Evolutionary conservation across 169 alveolate species (phyloP).

Genomic region (Eimeria necatrix): DNA sequence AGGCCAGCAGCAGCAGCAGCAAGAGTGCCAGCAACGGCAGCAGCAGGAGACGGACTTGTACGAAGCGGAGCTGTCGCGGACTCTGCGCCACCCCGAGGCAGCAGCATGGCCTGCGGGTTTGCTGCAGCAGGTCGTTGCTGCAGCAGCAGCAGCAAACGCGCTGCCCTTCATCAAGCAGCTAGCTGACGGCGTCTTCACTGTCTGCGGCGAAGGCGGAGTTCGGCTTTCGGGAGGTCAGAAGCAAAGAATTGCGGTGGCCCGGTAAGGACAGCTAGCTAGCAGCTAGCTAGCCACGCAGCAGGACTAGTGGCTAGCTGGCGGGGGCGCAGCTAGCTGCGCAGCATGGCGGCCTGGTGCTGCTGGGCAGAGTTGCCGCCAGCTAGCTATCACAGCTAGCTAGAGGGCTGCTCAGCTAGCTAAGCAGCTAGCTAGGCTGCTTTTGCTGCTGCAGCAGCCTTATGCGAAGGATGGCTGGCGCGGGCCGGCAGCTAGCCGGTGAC

Average conservation of each 20-base stretch:
- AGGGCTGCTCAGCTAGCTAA: background rate
- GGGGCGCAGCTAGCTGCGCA: background rate
- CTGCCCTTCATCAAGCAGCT: slow-evolving; percentile 89
- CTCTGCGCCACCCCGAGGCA: slow-evolving; percentile 48
- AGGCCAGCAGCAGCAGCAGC: background rate
- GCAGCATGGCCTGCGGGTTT: slow-evolving; percentile 32
- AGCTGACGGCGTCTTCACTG: slow-evolving; percentile 87
- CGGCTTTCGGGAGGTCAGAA: slow-evolving; percentile 91
- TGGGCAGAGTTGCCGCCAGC: background rate
- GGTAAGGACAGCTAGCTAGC: slow-evolving; percentile 81
- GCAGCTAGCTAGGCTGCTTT: background rate
- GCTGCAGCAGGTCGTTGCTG: slow-evolving; percentile 89
- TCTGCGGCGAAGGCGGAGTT: slow-evolving; percentile 86
- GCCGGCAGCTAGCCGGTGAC: background rate
- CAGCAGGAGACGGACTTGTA: background rate
- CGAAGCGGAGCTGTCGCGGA: slow-evolving; percentile 18
- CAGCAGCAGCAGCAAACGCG: slow-evolving; percentile 90
- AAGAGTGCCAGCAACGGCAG: background rate
- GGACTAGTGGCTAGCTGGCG: background rate
- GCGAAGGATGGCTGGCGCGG: background rate
- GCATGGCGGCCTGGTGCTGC: background rate
- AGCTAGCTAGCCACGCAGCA: background rate
- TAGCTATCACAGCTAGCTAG: background rate
- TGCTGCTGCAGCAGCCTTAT: no score
- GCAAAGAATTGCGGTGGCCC: slow-evolving; percentile 91